Evolutionary conservation across 176 grass and related monocot genomes (phyloP).

Genomic region (Puccinellia tenuiflora): DNA sequence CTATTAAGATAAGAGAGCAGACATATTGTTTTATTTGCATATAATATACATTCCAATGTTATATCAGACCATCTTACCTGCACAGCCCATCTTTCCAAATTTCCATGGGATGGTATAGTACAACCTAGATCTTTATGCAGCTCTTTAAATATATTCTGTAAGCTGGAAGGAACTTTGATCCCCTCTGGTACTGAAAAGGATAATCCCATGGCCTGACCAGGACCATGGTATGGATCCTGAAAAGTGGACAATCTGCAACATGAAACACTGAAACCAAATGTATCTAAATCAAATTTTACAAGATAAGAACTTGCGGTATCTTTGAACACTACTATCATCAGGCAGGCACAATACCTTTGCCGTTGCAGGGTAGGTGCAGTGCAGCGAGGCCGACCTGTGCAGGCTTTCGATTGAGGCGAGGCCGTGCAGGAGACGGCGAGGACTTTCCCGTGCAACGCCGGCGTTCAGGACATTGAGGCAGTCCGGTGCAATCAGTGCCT

Average conservation of each 20-base stretch:
- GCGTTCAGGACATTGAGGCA: too few relatives aligned
- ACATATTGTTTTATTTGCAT: not conserved
- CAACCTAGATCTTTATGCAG: constrained; percentile 76
- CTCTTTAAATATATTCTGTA: constrained; percentile 90
- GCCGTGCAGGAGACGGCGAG: too few relatives aligned
- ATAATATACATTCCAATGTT: not conserved
- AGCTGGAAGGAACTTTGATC: constrained; percentile 77
- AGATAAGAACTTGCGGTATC: not conserved
- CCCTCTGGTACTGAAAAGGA: constrained; percentile 90
- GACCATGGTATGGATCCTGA: constrained; percentile 98
- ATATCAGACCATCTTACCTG: constrained; percentile 47
- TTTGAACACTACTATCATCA: not conserved
- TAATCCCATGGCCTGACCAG: constrained; percentile 91
- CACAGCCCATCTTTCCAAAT: constrained; percentile 96
- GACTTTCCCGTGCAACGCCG: too few relatives aligned
- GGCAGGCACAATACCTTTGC: too few relatives aligned
- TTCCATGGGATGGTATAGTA: constrained; percentile 78
- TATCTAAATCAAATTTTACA: not conserved
- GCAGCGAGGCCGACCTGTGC: too few relatives aligned
- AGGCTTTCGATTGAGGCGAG: too few relatives aligned
- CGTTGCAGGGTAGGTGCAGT: too few relatives aligned
- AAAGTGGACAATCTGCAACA: not conserved
- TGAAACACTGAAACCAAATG: not conserved
- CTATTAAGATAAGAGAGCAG: not conserved
- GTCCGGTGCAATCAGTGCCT: too few relatives aligned